Conservation (phyloP, 257 asterid species). For the Sherardia arvensis region DNA sequence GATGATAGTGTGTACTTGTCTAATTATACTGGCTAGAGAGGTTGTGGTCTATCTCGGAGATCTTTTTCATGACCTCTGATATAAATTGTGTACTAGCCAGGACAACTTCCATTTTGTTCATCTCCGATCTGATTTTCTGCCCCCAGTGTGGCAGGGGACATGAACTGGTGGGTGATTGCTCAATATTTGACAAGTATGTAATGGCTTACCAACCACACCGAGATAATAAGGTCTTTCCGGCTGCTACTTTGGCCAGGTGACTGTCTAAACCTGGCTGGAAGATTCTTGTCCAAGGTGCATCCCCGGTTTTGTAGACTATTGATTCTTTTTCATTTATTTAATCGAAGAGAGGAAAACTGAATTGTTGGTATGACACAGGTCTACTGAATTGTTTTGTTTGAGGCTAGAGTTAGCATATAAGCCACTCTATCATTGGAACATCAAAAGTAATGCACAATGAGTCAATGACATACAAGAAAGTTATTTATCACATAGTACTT, state of each 20-base stretch:
- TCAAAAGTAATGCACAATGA: neutral
- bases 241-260: neutral
- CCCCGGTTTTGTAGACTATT: neutral
- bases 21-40: conserved; percentile 1
- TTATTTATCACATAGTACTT: no score
- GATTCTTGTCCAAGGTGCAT: neutral
- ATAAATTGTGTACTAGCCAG: neutral
- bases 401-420: neutral
- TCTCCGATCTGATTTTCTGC: neutral
- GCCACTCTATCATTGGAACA: neutral
- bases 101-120: neutral
- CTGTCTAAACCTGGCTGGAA: neutral
- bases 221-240: conserved; percentile 1
- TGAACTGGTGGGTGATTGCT: neutral
- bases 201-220: neutral
- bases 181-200: neutral
- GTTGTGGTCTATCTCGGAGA: neutral
- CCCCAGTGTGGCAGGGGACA: conserved; percentile 9
- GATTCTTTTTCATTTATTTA: neutral
- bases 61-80: neutral
- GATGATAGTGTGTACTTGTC: conserved; percentile 13
- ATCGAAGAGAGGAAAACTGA: neutral
- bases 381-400: neutral
- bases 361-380: neutral
- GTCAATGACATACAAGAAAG: no score